Evolutionary conservation across 441 rosid genomes (phyloP).

Genomic region (Aleurites moluccanus): DNA sequence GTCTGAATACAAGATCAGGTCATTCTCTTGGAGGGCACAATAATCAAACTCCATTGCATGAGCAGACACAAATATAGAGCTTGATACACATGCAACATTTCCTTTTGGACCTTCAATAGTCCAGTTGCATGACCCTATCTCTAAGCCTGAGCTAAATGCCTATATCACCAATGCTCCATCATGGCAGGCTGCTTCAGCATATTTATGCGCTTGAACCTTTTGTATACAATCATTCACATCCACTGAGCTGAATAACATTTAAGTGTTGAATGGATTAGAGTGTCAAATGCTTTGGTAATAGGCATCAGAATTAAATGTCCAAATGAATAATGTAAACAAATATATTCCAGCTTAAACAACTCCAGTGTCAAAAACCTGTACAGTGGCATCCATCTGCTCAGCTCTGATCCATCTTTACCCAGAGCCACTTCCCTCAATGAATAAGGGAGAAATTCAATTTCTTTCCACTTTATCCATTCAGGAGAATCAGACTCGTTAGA

Average conservation of each 20-base stretch:
- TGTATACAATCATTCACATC: slow-evolving; percentile 62
- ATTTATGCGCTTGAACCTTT: slow-evolving; percentile 62
- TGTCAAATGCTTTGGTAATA: not conserved
- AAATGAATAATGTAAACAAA: not conserved
- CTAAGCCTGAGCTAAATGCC: slow-evolving; percentile 80
- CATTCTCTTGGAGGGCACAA: slow-evolving; percentile 48
- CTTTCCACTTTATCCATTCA: slow-evolving; percentile 68
- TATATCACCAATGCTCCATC: slow-evolving; percentile 62
- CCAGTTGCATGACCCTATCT: slow-evolving; percentile 89
- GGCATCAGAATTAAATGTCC: too few species aligned
- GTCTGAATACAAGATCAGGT: slow-evolving; percentile 63
- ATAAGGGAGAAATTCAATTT: slow-evolving; percentile 55
- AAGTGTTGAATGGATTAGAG: not conserved
- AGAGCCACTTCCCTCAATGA: slow-evolving; percentile 49
- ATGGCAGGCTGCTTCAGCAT: slow-evolving; percentile 76
- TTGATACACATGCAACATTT: slow-evolving; percentile 51
- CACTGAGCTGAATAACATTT: slow-evolving; percentile 47
- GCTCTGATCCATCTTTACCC: slow-evolving; percentile 60
- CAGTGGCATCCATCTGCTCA: slow-evolving; percentile 81
- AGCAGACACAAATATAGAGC: slow-evolving; percentile 54
- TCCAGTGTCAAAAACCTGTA: slow-evolving; percentile 54
- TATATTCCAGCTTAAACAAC: not conserved
- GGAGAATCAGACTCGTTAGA: slow-evolving; percentile 46
- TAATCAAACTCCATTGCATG: slow-evolving; percentile 65
- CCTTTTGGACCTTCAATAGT: slow-evolving; percentile 52